Evolutionary conservation across 2,329 filamentous ascomycete species (phyloP).

Genomic region (Raffaelea deltoideospora): DNA sequence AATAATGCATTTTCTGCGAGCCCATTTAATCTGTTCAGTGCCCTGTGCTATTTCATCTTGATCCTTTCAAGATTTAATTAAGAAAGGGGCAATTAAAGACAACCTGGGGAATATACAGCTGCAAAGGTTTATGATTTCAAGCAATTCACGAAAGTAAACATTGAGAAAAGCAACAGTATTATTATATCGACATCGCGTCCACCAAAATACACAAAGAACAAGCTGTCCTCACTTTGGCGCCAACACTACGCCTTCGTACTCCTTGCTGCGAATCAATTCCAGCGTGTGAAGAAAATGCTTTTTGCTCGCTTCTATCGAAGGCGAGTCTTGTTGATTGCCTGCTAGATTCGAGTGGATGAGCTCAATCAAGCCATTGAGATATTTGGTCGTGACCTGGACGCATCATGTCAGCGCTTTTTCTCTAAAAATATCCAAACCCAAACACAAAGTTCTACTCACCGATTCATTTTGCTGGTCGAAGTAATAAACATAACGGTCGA

Average conservation of each 20-base stretch:
- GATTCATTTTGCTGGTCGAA: constrained; percentile 99
- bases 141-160: too few species aligned
- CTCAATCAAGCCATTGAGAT: constrained; percentile 94
- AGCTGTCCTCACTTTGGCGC: constrained; percentile 33
- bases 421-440: too few species aligned
- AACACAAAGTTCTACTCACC: constrained; percentile 31
- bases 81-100: too few species aligned
- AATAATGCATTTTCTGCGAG: too few species aligned
- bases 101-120: too few species aligned
- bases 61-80: too few species aligned
- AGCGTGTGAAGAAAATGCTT: constrained; percentile 91
- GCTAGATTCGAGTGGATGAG: constrained; percentile 93
- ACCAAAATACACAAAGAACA: too few species aligned
- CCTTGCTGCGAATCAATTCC: constrained; percentile 80
- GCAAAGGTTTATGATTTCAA: too few species aligned
- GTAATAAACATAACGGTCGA: constrained; percentile 98
- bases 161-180: too few species aligned
- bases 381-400: constrained; percentile 72
- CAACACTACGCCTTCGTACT: constrained; percentile 83
- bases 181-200: too few species aligned
- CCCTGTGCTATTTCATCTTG: not conserved
- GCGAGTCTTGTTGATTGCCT: constrained; percentile 67
- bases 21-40: not conserved
- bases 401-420: too few species aligned
- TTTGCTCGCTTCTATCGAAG: constrained; percentile 73